Evolutionary conservation across 768 basidiomycete species (phyloP).

Genomic region (Russula sp.): DNA sequence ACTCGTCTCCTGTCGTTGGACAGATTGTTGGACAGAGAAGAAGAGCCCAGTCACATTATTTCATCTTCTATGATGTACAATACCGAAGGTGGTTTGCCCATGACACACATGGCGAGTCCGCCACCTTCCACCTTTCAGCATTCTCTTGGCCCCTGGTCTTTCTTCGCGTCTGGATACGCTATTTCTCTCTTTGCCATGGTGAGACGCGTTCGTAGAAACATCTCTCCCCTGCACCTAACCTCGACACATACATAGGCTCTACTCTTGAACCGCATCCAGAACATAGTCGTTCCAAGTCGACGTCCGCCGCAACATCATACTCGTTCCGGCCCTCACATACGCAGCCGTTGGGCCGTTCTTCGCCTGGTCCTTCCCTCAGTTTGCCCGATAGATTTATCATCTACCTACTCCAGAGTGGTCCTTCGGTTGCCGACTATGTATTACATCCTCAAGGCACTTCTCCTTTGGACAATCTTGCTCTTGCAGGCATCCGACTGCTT

Average conservation of each 20-base stretch:
- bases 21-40: slow-evolving; percentile 16
- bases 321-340: slow-evolving; percentile 28
- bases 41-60: slow-evolving; percentile 4
- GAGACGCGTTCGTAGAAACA: slow-evolving; percentile 22
- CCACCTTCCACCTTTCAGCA: slow-evolving; percentile 29
- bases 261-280: slow-evolving; percentile 71
- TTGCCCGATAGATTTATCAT: slow-evolving; percentile 64
- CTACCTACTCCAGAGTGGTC: slow-evolving; percentile 54
- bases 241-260: slow-evolving; percentile 47
- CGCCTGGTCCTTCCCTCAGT: slow-evolving; percentile 39
- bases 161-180: slow-evolving; percentile 72
- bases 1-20: slow-evolving; percentile 15
- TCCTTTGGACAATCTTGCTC: slow-evolving; percentile 57
- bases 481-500: slow-evolving; percentile 52
- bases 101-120: slow-evolving; percentile 18
- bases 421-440: slow-evolving; percentile 65
- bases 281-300: slow-evolving; percentile 69
- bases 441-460: slow-evolving; percentile 53
- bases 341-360: slow-evolving; percentile 31
- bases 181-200: slow-evolving; percentile 66
- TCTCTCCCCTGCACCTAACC: background rate
- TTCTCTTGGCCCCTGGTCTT: slow-evolving; percentile 64
- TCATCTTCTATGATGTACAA: slow-evolving; percentile 2
- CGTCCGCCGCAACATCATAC: slow-evolving; percentile 35
- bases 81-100: slow-evolving; percentile 15